These are phyloP conservation scores for Suhomyces pyralidae DNA, from an alignment of 805 yeast genomes.

Conservation along the genomic window DNA sequence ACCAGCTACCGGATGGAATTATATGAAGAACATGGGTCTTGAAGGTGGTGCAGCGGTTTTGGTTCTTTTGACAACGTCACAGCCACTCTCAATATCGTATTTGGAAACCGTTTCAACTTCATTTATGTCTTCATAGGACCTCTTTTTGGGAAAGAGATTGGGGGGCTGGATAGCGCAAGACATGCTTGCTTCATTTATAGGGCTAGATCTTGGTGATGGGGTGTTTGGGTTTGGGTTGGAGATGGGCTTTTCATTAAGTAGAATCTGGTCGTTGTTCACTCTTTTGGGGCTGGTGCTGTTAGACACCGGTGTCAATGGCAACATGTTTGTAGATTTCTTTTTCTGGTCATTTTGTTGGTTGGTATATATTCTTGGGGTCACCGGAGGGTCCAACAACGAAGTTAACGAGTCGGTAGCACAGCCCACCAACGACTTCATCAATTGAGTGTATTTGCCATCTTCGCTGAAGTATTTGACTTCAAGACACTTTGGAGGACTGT, in stretches of 20 bases:
- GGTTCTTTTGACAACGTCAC: slow-evolving; percentile 22
- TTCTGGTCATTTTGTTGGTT: neutral
- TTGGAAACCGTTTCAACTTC: slow-evolving; percentile 1
- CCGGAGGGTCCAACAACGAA: slow-evolving; percentile 19
- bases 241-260: neutral
- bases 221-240: slow-evolving; percentile 7
- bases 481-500: slow-evolving; percentile 46
- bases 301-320: slow-evolving; percentile 20
- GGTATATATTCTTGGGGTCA: slow-evolving; percentile 30
- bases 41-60: slow-evolving; percentile 12
- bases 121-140: slow-evolving; percentile 12
- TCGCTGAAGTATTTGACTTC: slow-evolving; percentile 44
- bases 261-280: slow-evolving; percentile 5
- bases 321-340: slow-evolving; percentile 4
- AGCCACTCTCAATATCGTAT: slow-evolving; percentile 2
- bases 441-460: slow-evolving; percentile 29
- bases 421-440: slow-evolving; percentile 35
- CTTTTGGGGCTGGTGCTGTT: slow-evolving; percentile 26
- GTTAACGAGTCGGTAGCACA: slow-evolving; percentile 28
- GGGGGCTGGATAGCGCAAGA: slow-evolving; percentile 12
- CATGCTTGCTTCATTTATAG: slow-evolving; percentile 4
- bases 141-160: slow-evolving; percentile 9
- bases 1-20: neutral
- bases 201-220: slow-evolving; percentile 8
- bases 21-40: slow-evolving; percentile 19